Evolutionary conservation across 2,329 filamentous ascomycete species (phyloP), one percentile per base, ranked within the genome.

Genomic region (Aspergillus brasiliensis): DNA sequence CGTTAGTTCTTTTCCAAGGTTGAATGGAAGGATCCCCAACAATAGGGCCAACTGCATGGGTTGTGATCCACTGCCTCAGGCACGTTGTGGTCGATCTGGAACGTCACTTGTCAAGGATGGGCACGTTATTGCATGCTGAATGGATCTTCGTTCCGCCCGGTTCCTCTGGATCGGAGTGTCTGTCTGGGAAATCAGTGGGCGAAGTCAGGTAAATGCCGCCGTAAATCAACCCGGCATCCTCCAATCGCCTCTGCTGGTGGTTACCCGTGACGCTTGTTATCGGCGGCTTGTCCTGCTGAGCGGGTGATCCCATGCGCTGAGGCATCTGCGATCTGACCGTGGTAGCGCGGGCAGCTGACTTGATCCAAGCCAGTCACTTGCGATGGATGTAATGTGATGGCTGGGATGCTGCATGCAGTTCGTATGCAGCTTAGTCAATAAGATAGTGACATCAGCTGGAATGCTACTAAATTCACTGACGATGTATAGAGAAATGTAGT

Each of bases 41-140:
- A 34, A 15, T 34, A 34, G 31, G 31, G 31, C 31, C 31, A 34
- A 34, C 31, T 13, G 31, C 10, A 34, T 34, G 31, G 5, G 31
- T 13, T 34, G 31, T 34, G 38, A 31, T 28, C 52, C 52, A 55
- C 52, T 44, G 27, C 25, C 19, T 46, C 52, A 55, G 52, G 52
- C 52, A 55, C 52, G 52, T 55, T 55, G 31, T 34, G 52, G 38
- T 13, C 19, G 17, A 55, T 55, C 52, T 55, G 23, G 40, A 42
- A n/a, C 31, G 25, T 55, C 38, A 55, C 52, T 55, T 55, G 52
- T 44, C 28, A 25, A 42, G 38, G 25, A 21, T 31, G 38, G 38
- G 51, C 31, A 34, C 31, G 31, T 34, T 2, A 15, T 15, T 15
- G 49, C 31, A 37, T 27, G 31, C 37, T 52, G 49, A 52, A 13